A percentile compares a stretch with the other conserved stretches of the same genome.
Evolutionary conservation across 139 green algal species (phyloP).

Genomic region (Picochlorum sp.): DNA sequence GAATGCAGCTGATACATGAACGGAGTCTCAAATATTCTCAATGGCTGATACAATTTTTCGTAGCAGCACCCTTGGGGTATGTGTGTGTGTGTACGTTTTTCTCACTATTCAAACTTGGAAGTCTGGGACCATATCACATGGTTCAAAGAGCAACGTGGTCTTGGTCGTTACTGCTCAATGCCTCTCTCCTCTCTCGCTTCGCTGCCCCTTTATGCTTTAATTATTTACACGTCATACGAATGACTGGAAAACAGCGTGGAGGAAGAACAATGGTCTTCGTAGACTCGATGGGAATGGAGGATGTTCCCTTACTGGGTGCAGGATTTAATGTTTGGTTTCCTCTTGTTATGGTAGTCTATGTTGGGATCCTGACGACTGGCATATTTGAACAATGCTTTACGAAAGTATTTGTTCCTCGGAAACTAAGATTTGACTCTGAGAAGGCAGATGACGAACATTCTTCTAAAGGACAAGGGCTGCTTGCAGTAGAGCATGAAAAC

Average conservation of each 20-base stretch:
- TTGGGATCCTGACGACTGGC: slow-evolving; percentile 40
- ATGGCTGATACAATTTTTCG: slow-evolving; percentile 35
- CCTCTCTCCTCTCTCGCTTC: slow-evolving; percentile 55
- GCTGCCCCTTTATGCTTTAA: slow-evolving; percentile 87
- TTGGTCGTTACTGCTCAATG: slow-evolving; percentile 43
- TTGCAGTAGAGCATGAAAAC: slow-evolving; percentile 32
- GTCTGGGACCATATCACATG: slow-evolving; percentile 69
- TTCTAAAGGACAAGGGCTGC: slow-evolving; percentile 26
- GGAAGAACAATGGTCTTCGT: slow-evolving; percentile 48
- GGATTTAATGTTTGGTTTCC: slow-evolving; percentile 78
- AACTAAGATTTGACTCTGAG: slow-evolving; percentile 29
- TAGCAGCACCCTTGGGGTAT: slow-evolving; percentile 69
- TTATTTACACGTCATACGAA: slow-evolving; percentile 44
- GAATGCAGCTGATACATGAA: slow-evolving; percentile 17
- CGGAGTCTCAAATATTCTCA: slow-evolving; percentile 10
- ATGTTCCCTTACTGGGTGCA: slow-evolving; percentile 55
- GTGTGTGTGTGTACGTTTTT: slow-evolving; percentile 84
- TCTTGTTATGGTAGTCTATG: slow-evolving; percentile 56
- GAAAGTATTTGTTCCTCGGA: slow-evolving; percentile 16
- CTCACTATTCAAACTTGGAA: slow-evolving; percentile 76
- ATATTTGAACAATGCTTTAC: slow-evolving; percentile 27
- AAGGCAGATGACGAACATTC: slow-evolving; percentile 62
- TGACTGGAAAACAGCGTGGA: slow-evolving; percentile 30
- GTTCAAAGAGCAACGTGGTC: slow-evolving; percentile 51
- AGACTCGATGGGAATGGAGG: slow-evolving; percentile 69